A percentile compares a stretch with the other conserved stretches of the same genome.
Conservation (phyloP, 495 filamentous ascomycete genomes). For the Rhypophila decipiens region DNA sequence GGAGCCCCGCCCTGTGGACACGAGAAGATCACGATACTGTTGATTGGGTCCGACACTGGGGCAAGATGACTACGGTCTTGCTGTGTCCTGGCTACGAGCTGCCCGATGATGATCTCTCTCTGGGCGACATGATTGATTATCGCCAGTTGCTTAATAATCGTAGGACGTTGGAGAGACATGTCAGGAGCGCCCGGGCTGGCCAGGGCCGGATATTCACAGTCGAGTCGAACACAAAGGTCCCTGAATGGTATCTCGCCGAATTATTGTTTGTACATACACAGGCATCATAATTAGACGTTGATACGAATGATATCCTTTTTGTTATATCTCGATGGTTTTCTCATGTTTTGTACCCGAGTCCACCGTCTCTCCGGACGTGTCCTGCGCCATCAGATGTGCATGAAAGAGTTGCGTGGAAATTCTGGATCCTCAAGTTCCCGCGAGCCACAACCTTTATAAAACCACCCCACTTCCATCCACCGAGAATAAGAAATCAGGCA, state of each 20-base stretch:
- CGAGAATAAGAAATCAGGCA: too few relatives aligned
- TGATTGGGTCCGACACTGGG: conserved; percentile 42
- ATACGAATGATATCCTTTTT: too few relatives aligned
- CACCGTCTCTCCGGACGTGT: too few relatives aligned
- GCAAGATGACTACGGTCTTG: conserved; percentile 33
- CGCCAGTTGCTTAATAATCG: background rate
- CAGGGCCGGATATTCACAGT: conserved; percentile 3
- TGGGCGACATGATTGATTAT: background rate
- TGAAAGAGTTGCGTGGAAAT: too few relatives aligned
- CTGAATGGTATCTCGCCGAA: background rate
- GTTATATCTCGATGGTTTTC: too few relatives aligned
- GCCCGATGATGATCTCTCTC: background rate
- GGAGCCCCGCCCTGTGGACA: conserved; percentile 54
- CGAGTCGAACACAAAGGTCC: background rate
- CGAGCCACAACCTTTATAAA: too few relatives aligned
- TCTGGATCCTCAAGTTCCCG: too few relatives aligned
- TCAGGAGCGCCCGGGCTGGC: background rate
- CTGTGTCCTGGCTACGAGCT: conserved; percentile 28
- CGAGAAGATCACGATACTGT: conserved; percentile 27
- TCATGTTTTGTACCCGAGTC: too few relatives aligned
- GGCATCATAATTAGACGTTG: too few relatives aligned
- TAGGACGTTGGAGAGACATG: conserved; percentile 3
- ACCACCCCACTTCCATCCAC: too few relatives aligned
- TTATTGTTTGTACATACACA: background rate
- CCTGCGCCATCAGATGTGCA: too few relatives aligned